Percentiles rank a stretch among this genome's conserved stretches.
Conservation (phyloP, 2,329 filamentous ascomycete species). For the Ceratocystis cacaofunesta region DNA sequence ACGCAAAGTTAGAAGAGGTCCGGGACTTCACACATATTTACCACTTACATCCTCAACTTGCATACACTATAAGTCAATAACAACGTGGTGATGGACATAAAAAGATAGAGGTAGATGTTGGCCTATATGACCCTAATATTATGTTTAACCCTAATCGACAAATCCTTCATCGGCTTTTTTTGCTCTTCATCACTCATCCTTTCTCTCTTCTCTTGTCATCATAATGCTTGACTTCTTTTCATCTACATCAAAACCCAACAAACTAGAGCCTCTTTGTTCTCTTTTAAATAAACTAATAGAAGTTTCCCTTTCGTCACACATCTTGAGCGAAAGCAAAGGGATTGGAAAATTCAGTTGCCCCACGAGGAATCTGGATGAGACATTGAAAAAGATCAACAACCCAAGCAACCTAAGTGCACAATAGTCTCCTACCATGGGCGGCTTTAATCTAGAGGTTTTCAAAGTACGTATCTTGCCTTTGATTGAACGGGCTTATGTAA, state of each 20-base stretch:
- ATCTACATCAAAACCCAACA: background rate
- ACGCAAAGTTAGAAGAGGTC: background rate
- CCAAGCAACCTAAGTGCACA: too few relatives aligned
- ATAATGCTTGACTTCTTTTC: background rate
- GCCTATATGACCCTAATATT: background rate
- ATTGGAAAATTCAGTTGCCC: too few relatives aligned
- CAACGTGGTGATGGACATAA: too few relatives aligned
- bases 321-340: too few relatives aligned
- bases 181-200: background rate
- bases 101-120: background rate
- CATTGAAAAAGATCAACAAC: too few relatives aligned
- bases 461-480: slow-evolving; percentile 44
- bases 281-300: background rate
- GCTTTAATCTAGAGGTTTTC: slow-evolving; percentile 85
- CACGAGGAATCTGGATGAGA: too few relatives aligned
- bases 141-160: background rate
- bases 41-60: background rate
- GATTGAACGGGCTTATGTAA: background rate
- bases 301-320: too few relatives aligned
- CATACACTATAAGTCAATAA: too few relatives aligned
- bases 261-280: background rate
- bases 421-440: slow-evolving; percentile 42
- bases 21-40: background rate
- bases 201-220: background rate
- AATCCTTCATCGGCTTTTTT: background rate